Evolutionary conservation across 2,329 filamentous ascomycete species (phyloP).

Genomic region (Penicillium sp.): DNA sequence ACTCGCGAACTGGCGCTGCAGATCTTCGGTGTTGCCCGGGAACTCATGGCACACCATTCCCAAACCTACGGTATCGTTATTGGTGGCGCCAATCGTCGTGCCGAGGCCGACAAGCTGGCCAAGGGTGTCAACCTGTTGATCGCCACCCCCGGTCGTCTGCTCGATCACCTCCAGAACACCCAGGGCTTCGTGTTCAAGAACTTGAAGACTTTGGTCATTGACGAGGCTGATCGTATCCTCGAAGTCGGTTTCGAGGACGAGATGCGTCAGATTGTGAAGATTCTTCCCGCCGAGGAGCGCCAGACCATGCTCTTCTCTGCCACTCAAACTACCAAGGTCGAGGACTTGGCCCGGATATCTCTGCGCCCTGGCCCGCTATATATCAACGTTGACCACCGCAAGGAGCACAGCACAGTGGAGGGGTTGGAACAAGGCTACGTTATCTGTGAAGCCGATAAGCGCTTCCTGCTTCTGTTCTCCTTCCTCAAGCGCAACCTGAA

Average conservation of each 20-base stretch:
- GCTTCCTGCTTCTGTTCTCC: conserved; percentile 89
- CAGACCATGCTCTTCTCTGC: conserved; percentile 99
- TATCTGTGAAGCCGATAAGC: conserved; percentile 86
- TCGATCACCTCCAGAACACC: conserved; percentile 93
- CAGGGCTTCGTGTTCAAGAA: conserved; percentile 90
- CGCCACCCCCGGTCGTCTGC: conserved; percentile 84
- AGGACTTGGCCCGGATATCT: conserved; percentile 92
- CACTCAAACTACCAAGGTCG: conserved; percentile 97
- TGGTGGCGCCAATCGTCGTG: conserved; percentile 84
- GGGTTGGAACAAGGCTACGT: conserved; percentile 96
- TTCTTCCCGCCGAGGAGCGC: conserved; percentile 78
- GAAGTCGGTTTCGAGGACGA: conserved; percentile 99
- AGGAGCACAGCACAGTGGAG: conserved; percentile 87
- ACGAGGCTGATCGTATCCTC: conserved; percentile 93
- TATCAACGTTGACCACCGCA: conserved; percentile 91
- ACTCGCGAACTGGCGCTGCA: conserved; percentile 92
- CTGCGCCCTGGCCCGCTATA: conserved; percentile 87
- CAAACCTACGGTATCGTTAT: conserved; percentile 96
- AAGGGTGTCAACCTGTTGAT: conserved; percentile 96
- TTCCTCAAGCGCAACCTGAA: conserved; percentile 89
- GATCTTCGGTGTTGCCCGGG: conserved; percentile 91
- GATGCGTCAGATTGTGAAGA: conserved; percentile 95
- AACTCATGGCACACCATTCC: conserved; percentile 91
- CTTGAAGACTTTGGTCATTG: conserved; percentile 85
- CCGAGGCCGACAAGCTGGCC: conserved; percentile 87